Base-by-base conservation (phyloP, 2,329 filamentous ascomycete genomes). In the Allantophomopsis cytisporea region DNA sequence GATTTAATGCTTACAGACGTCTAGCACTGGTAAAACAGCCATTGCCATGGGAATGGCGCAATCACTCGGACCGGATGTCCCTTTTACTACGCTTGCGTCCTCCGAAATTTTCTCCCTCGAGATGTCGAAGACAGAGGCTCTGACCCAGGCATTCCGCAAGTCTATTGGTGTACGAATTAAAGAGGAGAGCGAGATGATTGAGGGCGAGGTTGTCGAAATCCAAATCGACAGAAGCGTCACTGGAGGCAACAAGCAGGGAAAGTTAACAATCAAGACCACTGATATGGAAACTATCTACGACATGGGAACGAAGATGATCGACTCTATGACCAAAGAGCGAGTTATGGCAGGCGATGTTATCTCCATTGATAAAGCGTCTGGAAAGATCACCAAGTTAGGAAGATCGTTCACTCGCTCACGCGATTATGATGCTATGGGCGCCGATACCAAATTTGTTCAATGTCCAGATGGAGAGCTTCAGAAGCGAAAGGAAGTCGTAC, bases 281-380 rank as follows among this genome's bases (percentile, higher is more conserved):
- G 91, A 98, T 60, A 98, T 98, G 91, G 91, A 98, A 64, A 94
- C 91, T 11, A 84, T 98, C 49, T 98, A 96, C 65, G 91, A 98
- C 55, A 95, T 98, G 88, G 91, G 91, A 48, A 89, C 83, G 50
- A 96, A 96, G 66, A 96, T 98, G 91, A 98, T 98, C 50, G 91
- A 98, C 58, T 87, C 87, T 48, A 95, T 98, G 87, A 95, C 88
- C 50, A 96, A 96, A 64, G 91, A 98, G 68, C 89, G 93, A 54
- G 86, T 98, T 48, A 94, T 96, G 80, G 91, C 91, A 4, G 91
- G 91, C 52, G 91, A 98, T 59, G 91, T 98, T 50, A 93, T 98
- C 54, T 94, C 85, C 41, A 96, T 98, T 52, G 91, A 98, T 69
- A 98, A 98, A 66, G 88, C 89, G 0, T 94, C 87, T 2, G 91